Evolutionary conservation across 2,329 filamentous ascomycete genomes (phyloP).

Genomic region (Atkinsonella hypoxylon): DNA sequence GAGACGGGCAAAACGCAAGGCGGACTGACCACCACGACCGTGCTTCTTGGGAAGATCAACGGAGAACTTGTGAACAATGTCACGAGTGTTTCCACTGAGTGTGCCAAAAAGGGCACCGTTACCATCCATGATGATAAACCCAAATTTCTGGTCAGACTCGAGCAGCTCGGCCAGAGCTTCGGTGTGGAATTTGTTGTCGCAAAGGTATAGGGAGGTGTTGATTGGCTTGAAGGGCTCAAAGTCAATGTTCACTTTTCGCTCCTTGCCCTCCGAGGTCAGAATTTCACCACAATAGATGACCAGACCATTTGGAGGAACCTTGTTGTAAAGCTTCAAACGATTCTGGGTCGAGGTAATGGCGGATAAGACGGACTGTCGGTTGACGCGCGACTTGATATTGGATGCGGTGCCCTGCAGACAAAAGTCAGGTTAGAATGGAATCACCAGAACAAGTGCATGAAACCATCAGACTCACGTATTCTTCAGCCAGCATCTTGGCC

Average conservation of each 20-base stretch:
- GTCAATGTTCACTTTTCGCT: constrained; percentile 99
- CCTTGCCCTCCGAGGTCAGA: constrained; percentile 94
- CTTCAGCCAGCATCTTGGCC: constrained; percentile 99
- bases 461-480: constrained; percentile 57
- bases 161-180: constrained; percentile 93
- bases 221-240: constrained; percentile 99
- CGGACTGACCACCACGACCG: constrained; percentile 99
- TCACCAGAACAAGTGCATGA: constrained; percentile 36
- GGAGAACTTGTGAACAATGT: constrained; percentile 94
- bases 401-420: constrained; percentile 73
- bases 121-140: constrained; percentile 99
- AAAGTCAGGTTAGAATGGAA: constrained; percentile 11
- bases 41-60: constrained; percentile 99
- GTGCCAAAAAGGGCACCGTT: constrained; percentile 97
- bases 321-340: constrained; percentile 97
- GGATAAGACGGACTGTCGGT: constrained; percentile 92
- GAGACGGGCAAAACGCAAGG: constrained; percentile 97
- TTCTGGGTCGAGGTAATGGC: constrained; percentile 99
- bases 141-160: constrained; percentile 97
- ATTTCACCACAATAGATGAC: constrained; percentile 99
- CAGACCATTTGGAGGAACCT: constrained; percentile 92
- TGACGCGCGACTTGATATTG: constrained; percentile 99
- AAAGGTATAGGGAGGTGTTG: constrained; percentile 98
- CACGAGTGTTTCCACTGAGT: constrained; percentile 90
- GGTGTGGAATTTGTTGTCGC: constrained; percentile 99